Percentiles rank a stretch among this genome's conserved stretches.
Evolutionary conservation across 2,329 filamentous ascomycete genomes (phyloP).

Genomic region (Dactylellina drechsleri): DNA sequence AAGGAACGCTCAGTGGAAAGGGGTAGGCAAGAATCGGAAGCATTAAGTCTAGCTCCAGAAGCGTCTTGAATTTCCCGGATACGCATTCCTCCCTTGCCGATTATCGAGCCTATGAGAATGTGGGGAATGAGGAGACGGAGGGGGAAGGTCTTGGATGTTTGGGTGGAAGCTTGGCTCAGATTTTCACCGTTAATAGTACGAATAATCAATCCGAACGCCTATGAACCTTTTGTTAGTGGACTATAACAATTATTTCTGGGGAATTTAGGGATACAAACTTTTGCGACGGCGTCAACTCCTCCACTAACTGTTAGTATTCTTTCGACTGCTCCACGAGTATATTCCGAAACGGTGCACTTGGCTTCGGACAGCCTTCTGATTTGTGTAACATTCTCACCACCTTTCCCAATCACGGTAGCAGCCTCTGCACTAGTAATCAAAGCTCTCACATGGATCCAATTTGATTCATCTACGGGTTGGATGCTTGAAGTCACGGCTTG

Average conservation of each 20-base stretch:
- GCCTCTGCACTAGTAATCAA: constrained; percentile 98
- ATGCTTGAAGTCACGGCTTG: constrained; percentile 64
- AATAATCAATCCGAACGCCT: constrained; percentile 98
- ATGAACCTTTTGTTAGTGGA: not conserved
- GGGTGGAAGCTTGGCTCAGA: constrained; percentile 83
- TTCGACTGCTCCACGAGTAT: constrained; percentile 95
- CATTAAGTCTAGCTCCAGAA: constrained; percentile 94
- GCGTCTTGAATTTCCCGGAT: constrained; percentile 99
- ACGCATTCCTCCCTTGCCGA: constrained; percentile 93
- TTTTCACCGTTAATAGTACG: constrained; percentile 98
- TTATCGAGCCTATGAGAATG: constrained; percentile 97
- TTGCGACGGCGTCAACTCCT: constrained; percentile 93
- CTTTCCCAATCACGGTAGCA: constrained; percentile 97
- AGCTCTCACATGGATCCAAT: constrained; percentile 95
- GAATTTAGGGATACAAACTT: constrained; percentile 69
- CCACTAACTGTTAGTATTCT: constrained; percentile 97
- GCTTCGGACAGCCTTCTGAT: constrained; percentile 94
- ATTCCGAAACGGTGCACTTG: constrained; percentile 99
- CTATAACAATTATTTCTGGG: not conserved
- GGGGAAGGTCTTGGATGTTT: constrained; percentile 96
- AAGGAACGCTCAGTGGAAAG: constrained; percentile 97
- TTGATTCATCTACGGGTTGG: constrained; percentile 82
- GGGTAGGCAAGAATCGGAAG: constrained; percentile 92
- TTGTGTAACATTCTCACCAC: constrained; percentile 97
- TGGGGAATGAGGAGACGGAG: constrained; percentile 94